Evolutionary conservation across 2,329 filamentous ascomycete genomes (phyloP).

Genomic region (Lasiodiplodia sp.): DNA sequence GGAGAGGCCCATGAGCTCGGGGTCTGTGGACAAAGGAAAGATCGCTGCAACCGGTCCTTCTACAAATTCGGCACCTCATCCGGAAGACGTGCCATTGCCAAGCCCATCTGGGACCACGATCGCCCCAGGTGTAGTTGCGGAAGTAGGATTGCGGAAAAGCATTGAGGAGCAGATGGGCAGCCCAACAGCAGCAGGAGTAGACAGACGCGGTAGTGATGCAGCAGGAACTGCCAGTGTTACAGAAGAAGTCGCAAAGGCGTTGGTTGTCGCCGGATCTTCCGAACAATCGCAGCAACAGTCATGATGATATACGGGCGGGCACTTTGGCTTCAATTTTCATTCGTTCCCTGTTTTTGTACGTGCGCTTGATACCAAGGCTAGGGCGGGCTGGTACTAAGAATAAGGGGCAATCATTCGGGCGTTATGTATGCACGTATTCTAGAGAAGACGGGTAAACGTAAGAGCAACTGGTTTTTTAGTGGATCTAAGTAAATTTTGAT

Average conservation of each 20-base stretch:
- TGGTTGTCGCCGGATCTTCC: neutral
- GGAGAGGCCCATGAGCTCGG: neutral
- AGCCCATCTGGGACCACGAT: neutral
- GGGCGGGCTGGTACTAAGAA: constrained; percentile 8
- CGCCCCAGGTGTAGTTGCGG: neutral
- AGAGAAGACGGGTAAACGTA: neutral
- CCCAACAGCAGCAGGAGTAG: neutral
- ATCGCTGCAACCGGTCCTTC: neutral
- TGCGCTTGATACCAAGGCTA: constrained; percentile 17
- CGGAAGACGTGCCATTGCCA: constrained; percentile 5
- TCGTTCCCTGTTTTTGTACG: neutral
- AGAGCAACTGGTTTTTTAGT: neutral
- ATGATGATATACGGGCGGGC: neutral
- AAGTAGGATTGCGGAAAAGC: constrained; percentile 16
- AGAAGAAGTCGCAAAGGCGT: constrained; percentile 9
- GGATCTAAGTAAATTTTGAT: neutral
- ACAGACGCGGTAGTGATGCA: constrained; percentile 1
- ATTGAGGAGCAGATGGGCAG: constrained; percentile 14
- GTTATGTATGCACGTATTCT: neutral
- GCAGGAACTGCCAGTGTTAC: neutral
- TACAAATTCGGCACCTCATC: neutral
- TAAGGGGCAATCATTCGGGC: neutral
- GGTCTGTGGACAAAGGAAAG: constrained; percentile 8
- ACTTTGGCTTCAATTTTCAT: neutral
- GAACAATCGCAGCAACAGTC: neutral